Conservation (phyloP, 768 basidiomycete species). For the Sutorius australiensis region DNA sequence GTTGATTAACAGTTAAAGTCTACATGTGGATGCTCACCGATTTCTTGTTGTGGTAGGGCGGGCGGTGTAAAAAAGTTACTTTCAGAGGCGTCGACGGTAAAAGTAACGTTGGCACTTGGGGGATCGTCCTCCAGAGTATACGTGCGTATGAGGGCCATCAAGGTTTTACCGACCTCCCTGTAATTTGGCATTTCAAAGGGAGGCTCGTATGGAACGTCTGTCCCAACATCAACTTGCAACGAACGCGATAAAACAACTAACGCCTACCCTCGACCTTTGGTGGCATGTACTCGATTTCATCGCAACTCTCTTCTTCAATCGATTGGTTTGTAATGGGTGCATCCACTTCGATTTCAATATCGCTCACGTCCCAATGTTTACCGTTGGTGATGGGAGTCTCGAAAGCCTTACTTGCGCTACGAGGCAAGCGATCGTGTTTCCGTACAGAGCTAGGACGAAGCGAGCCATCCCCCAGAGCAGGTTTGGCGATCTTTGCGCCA, state of each 20-base stretch:
- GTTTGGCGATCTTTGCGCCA: conserved; percentile 35
- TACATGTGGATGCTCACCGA: conserved; percentile 18
- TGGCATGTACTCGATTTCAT: conserved; percentile 55
- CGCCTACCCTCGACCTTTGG: conserved; percentile 47
- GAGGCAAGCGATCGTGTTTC: conserved; percentile 56
- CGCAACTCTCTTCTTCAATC: conserved; percentile 33
- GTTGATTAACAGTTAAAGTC: neutral
- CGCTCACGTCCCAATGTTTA: conserved; percentile 75
- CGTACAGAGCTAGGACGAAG: conserved; percentile 67
- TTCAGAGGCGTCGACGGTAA: conserved; percentile 20
- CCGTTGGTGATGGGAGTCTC: conserved; percentile 66
- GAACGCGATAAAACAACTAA: neutral
- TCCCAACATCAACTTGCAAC: neutral
- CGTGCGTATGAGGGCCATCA: conserved; percentile 37
- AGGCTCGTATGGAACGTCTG: conserved; percentile 43
- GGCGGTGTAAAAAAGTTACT: conserved; percentile 19
- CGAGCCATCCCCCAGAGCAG: conserved; percentile 38
- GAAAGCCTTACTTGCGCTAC: conserved; percentile 47
- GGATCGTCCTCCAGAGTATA: conserved; percentile 33
- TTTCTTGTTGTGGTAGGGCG: conserved; percentile 17
- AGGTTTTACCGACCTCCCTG: conserved; percentile 35
- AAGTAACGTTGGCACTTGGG: conserved; percentile 15
- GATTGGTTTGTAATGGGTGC: conserved; percentile 20
- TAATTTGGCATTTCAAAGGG: conserved; percentile 51
- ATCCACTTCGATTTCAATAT: conserved; percentile 40